Evolutionary conservation across 768 basidiomycete genomes (phyloP).

Genomic region (Panaeolus cyanescens): DNA sequence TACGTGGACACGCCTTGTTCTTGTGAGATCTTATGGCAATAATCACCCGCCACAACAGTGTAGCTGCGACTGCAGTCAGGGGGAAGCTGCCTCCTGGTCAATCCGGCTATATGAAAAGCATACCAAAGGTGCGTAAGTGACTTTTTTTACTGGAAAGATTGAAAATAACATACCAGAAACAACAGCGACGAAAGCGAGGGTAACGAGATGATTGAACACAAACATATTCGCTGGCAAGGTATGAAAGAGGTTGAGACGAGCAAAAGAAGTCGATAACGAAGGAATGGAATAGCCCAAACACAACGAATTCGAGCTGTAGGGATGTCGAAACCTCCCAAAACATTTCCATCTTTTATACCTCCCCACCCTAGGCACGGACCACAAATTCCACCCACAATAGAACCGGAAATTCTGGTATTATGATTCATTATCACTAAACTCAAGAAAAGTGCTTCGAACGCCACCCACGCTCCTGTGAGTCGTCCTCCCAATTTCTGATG

Average conservation of each 20-base stretch:
- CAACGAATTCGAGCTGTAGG: background rate
- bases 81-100: background rate
- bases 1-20: constrained; percentile 47
- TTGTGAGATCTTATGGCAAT: constrained; percentile 54
- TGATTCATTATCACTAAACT: background rate
- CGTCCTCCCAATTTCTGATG: background rate
- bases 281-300: background rate
- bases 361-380: background rate
- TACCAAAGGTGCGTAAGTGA: background rate
- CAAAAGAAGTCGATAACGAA: too few relatives aligned
- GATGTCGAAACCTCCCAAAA: background rate
- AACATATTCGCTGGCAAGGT: background rate
- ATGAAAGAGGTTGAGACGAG: background rate
- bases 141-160: background rate
- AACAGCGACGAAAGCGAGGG: background rate
- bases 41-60: constrained; percentile 48
- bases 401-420: background rate
- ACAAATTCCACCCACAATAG: too few relatives aligned
- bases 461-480: background rate
- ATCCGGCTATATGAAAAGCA: background rate
- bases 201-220: background rate
- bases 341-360: background rate
- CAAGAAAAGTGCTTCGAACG: background rate
- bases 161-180: background rate
- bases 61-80: constrained; percentile 23